Evolutionary conservation across 2,329 filamentous ascomycete species (phyloP).

Genomic region (Ramularia collo-cygni): DNA sequence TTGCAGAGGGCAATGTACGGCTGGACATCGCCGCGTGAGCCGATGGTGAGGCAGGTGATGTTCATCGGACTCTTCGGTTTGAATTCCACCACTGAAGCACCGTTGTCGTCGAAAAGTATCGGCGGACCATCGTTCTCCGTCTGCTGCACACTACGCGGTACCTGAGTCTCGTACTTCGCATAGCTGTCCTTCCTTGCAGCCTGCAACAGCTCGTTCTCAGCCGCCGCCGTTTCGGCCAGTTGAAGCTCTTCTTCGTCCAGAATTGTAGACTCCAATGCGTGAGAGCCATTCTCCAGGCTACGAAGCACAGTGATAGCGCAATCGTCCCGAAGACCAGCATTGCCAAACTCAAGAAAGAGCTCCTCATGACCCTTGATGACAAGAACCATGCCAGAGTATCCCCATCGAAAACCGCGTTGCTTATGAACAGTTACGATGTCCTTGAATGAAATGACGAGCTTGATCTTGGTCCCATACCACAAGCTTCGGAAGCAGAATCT

Average conservation of each 20-base stretch:
- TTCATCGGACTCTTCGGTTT: conserved; percentile 73
- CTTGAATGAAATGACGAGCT: conserved; percentile 80
- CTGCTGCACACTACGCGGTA: conserved; percentile 21
- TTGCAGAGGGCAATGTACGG: conserved; percentile 97
- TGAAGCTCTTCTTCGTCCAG: conserved; percentile 62
- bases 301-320: conserved; percentile 76
- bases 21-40: conserved; percentile 91
- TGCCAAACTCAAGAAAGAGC: conserved; percentile 88
- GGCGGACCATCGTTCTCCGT: conserved; percentile 54
- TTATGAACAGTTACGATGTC: conserved; percentile 92
- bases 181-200: conserved; percentile 55
- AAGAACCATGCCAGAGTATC: conserved; percentile 85
- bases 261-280: conserved; percentile 59
- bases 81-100: conserved; percentile 82
- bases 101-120: conserved; percentile 82
- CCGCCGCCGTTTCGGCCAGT: conserved; percentile 66
- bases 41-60: conserved; percentile 92
- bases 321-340: conserved; percentile 74
- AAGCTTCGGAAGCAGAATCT: conserved; percentile 91
- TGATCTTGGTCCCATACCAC: conserved; percentile 81
- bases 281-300: conserved; percentile 63
- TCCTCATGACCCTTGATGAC: conserved; percentile 92
- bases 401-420: conserved; percentile 88
- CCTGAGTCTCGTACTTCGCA: conserved; percentile 33
- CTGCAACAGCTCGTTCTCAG: conserved; percentile 71